Percentiles rank a stretch among this genome's conserved stretches.
Conservation (phyloP, 2,329 filamentous ascomycete genomes). For the Polychaeton citri region DNA sequence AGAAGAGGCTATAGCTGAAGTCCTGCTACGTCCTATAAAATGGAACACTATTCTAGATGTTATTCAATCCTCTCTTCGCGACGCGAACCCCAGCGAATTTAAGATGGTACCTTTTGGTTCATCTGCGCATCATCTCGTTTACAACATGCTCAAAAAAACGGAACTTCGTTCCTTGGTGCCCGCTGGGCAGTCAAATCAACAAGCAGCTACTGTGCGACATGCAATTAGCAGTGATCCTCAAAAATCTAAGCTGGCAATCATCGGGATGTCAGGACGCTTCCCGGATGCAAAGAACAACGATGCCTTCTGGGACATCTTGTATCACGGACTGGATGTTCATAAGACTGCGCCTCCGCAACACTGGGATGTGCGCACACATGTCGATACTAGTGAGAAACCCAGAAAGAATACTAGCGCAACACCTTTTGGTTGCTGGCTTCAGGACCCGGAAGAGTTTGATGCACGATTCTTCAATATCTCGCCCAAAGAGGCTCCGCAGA, state of each 20-base stretch:
- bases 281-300: slow-evolving; percentile 13
- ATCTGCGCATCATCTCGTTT: too few species aligned
- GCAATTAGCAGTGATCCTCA: background rate
- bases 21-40: too few species aligned
- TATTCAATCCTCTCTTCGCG: too few species aligned
- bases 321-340: slow-evolving; percentile 1
- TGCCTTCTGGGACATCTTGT: slow-evolving; percentile 21
- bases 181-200: too few species aligned
- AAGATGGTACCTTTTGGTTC: too few species aligned
- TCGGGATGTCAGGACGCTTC: slow-evolving; percentile 15
- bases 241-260: slow-evolving; percentile 4
- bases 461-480: slow-evolving; percentile 12
- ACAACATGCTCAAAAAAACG: too few species aligned
- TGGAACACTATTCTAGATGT: too few species aligned
- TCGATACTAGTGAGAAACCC: slow-evolving; percentile 1
- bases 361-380: slow-evolving; percentile 2
- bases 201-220: too few species aligned
- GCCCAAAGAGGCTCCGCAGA: slow-evolving; percentile 9
- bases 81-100: too few species aligned
- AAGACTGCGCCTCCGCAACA: background rate
- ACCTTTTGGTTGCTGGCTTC: slow-evolving; percentile 1
- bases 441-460: slow-evolving; percentile 12
- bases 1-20: too few species aligned
- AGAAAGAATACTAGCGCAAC: slow-evolving; percentile 2
- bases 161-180: too few species aligned